Percentiles rank a stretch among this genome's conserved stretches.
These are phyloP conservation scores for Copromyces sp. DNA, from an alignment of 495 filamentous ascomycete genomes.

Conservation along the genomic window DNA sequence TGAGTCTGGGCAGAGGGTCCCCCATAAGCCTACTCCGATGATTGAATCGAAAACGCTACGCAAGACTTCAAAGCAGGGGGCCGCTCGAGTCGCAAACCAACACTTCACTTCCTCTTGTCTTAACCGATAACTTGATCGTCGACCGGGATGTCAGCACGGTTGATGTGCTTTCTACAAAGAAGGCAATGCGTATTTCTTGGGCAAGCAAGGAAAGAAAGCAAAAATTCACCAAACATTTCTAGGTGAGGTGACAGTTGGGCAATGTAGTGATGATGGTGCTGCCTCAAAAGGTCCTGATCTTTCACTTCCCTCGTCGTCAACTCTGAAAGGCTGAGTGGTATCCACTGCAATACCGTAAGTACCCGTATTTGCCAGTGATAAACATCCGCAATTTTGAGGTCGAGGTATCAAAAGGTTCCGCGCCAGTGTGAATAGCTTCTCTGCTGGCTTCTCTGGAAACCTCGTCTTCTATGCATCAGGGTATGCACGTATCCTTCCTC, in stretches of 20 bases:
- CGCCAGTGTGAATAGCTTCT: conserved; percentile 2
- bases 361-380: background rate
- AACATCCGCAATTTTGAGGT: conserved; percentile 5
- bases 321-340: background rate
- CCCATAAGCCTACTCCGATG: conserved; percentile 14
- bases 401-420: conserved; percentile 7
- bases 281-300: background rate
- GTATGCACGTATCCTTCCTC: conserved; percentile 24
- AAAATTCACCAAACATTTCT: background rate
- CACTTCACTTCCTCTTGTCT: conserved; percentile 13
- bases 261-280: background rate
- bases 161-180: background rate
- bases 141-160: background rate
- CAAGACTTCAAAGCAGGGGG: conserved; percentile 24
- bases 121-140: background rate
- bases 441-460: conserved; percentile 12
- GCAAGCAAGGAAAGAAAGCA: background rate
- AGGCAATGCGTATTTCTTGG: background rate
- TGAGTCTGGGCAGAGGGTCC: conserved; percentile 10
- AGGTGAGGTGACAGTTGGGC: background rate
- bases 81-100: conserved; percentile 21
- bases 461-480: conserved; percentile 24
- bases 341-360: background rate
- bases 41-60: conserved; percentile 23
- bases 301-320: background rate